Conservation (phyloP, 495 filamentous ascomycete species). For the Podospora pseudocomata region DNA sequence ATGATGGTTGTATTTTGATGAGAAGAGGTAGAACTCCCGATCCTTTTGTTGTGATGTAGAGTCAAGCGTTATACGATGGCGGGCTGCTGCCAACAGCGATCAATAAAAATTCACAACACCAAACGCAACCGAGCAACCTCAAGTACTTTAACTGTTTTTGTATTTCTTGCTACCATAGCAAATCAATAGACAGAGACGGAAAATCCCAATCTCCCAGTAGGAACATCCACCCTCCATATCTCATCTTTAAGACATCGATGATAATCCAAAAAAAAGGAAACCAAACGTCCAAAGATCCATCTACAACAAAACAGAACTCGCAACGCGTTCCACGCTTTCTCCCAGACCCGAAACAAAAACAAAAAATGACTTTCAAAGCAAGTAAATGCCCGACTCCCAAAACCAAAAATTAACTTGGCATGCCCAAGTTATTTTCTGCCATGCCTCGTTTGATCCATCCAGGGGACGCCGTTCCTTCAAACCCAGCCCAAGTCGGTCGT, state of each 20-base stretch:
- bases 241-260: slow-evolving; percentile 1
- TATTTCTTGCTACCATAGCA: not conserved
- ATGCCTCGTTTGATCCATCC: not conserved
- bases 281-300: too few species aligned
- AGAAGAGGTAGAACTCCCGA: too few species aligned
- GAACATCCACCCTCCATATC: not conserved
- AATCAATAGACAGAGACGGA: not conserved
- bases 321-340: not conserved
- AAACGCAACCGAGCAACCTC: too few species aligned
- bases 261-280: not conserved
- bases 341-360: not conserved
- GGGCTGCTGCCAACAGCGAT: too few species aligned
- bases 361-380: not conserved
- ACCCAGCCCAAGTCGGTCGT: not conserved
- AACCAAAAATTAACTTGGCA: too few species aligned
- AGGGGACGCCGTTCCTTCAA: slow-evolving; percentile 1
- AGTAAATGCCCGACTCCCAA: not conserved
- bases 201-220: not conserved
- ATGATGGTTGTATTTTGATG: too few species aligned
- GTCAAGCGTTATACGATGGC: too few species aligned
- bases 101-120: too few species aligned
- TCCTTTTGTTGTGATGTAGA: too few species aligned
- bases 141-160: not conserved
- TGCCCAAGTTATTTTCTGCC: not conserved
- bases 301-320: not conserved